Percentiles rank a stretch among this genome's conserved stretches.
These are phyloP conservation scores for Paraconiothyrium sp. DNA, from an alignment of 2,329 filamentous ascomycete genomes.

Conservation along the genomic window DNA sequence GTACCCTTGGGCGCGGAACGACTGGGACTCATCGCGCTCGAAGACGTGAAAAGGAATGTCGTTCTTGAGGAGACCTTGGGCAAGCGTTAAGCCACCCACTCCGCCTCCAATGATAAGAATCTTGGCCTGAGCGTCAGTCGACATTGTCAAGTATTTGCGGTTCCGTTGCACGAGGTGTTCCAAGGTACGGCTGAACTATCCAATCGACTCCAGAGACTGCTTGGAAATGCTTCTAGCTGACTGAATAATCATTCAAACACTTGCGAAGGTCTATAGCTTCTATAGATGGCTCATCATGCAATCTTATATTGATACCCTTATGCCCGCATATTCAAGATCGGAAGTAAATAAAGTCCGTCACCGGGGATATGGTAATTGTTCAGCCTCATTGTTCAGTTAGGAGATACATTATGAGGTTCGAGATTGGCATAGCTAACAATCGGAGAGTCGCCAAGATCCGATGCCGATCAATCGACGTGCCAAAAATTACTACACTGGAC, in stretches of 20 bases:
- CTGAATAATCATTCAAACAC: too few relatives aligned
- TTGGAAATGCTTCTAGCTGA: too few relatives aligned
- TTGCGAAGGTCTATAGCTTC: too few relatives aligned
- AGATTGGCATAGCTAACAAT: not conserved
- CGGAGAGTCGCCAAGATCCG: not conserved
- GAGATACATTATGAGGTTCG: not conserved
- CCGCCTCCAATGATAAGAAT: constrained; percentile 32
- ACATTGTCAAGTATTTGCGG: not conserved
- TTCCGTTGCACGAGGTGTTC: too few relatives aligned
- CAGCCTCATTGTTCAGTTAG: not conserved
- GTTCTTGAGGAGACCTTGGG: constrained; percentile 24
- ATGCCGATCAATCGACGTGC: not conserved
- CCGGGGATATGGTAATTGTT: not conserved
- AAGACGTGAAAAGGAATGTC: constrained; percentile 28
- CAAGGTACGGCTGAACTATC: too few relatives aligned
- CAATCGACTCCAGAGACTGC: too few relatives aligned
- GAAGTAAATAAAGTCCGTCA: not conserved
- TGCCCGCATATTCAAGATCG: too few relatives aligned
- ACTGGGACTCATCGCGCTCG: constrained; percentile 24
- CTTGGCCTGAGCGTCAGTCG: not conserved
- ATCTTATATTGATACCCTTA: too few relatives aligned
- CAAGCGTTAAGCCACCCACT: constrained; percentile 28
- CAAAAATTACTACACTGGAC: not conserved
- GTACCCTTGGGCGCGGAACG: constrained; percentile 24
- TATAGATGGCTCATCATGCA: too few relatives aligned